Conservation (phyloP, 805 yeast species). For the Ogataea nitratoaversa region DNA sequence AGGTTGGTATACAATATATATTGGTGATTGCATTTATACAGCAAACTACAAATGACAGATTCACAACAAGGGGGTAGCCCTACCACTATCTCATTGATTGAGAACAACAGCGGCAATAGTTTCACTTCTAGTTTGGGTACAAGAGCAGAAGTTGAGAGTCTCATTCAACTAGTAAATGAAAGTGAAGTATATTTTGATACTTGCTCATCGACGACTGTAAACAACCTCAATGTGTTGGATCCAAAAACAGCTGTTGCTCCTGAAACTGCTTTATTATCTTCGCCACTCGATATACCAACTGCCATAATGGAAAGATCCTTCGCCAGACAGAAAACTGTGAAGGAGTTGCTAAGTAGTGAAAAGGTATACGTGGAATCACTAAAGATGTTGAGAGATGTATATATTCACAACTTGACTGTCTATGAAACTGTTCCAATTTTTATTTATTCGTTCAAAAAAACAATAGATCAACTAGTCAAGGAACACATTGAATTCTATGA, state of each 20-base stretch:
- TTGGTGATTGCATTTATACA: too few species aligned
- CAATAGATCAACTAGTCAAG: conserved; percentile 27
- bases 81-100: too few species aligned
- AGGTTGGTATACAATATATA: too few species aligned
- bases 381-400: conserved; percentile 38
- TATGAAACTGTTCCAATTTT: conserved; percentile 34
- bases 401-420: conserved; percentile 36
- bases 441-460: conserved; percentile 23
- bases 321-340: conserved; percentile 27
- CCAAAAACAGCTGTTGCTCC: conserved; percentile 7
- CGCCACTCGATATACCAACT: conserved; percentile 5
- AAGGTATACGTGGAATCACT: conserved; percentile 42
- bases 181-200: conserved; percentile 9
- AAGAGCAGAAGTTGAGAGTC: neutral
- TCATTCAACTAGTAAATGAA: neutral
- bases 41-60: too few species aligned
- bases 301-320: conserved; percentile 20
- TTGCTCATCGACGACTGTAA: conserved; percentile 11
- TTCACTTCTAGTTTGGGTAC: neutral
- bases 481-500: conserved; percentile 31
- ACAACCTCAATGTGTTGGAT: conserved; percentile 1
- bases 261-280: conserved; percentile 12
- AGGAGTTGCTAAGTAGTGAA: conserved; percentile 49
- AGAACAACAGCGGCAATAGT: neutral
- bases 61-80: too few species aligned